phyloP scores from a whole-genome alignment of 768 basidiomycete genomes.

The Termitomyces sp. region DNA sequence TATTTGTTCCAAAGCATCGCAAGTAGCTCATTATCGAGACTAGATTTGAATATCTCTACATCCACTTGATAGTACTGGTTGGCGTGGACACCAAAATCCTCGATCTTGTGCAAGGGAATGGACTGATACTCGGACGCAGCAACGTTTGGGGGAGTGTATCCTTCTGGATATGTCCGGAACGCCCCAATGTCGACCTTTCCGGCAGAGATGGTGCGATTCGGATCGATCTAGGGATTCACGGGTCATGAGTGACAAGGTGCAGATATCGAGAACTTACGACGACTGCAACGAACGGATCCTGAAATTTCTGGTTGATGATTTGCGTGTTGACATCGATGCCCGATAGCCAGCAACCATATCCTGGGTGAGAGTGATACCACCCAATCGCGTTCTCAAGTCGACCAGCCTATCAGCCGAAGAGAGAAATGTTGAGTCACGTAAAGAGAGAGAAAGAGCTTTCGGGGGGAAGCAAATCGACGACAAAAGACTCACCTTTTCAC shows the following conservation, averaged over 20 bases:
- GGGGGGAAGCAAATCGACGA: not conserved
- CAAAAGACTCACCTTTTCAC: conserved; percentile 56
- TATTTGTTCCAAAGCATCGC: conserved; percentile 98
- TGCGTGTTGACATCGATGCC: conserved; percentile 99
- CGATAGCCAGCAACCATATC: conserved; percentile 98
- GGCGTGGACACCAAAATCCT: conserved; percentile 98
- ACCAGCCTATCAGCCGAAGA: conserved; percentile 49
- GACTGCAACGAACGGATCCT: conserved; percentile 96
- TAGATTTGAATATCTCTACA: conserved; percentile 92
- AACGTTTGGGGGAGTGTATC: conserved; percentile 76
- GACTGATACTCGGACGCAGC: conserved; percentile 86
- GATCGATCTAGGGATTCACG: conserved; percentile 67
- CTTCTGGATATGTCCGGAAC: conserved; percentile 95
- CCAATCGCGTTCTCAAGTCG: conserved; percentile 85
- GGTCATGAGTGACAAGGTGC: not conserved
- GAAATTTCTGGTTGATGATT: conserved; percentile 88
- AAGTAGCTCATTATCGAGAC: conserved; percentile 80
- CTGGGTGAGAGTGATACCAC: conserved; percentile 99
- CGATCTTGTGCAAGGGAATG: conserved; percentile 94
- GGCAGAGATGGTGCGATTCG: conserved; percentile 96
- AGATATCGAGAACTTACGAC: conserved; percentile 54
- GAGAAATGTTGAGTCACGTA: not conserved
- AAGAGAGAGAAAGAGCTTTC: not conserved
- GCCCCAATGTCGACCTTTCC: conserved; percentile 99
- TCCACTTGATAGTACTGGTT: conserved; percentile 94